Base-by-base conservation (phyloP, 208 protist species). In the Porcisia hertigi region DNA sequence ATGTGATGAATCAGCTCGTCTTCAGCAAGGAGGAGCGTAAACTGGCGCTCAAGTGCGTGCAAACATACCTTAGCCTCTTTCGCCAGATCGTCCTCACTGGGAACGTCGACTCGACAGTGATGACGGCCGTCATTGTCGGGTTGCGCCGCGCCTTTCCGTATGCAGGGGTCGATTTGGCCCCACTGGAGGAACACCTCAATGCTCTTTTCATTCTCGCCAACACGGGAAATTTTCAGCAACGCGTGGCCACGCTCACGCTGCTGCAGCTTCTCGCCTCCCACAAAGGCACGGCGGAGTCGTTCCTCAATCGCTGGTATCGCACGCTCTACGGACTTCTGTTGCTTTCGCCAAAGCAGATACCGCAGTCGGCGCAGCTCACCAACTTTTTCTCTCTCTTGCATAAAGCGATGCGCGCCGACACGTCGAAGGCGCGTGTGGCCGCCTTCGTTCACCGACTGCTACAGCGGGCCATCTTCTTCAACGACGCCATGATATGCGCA, bases 1-100 rank as follows among this genome's bases (percentile, higher is more conserved):
- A 96, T 80, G 85, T 98, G 12, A 92, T 98, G 88, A 97, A 96
- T 83, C 95, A 98, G 79, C 86, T 98, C 69, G 94, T 98, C 52
- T 97, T 93, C 83, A 96, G 81, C 84, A 95, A 96, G 77, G 91
- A 94, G 69, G 94, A 97, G 78, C 88, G 91, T 53, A 95, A 93
- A 81, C 90, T 98, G 54, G 92, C 95, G 4, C 73, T 95, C 73
- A 96, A 95, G 80, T 81, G 85, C 62, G 89, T 98, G 58, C 92
- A 95, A 77, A 93, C 92, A 14, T 98, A 98, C 80, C 86, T 98
- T 30, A 85, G 88, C 52, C 79, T 98, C 30, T 97, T 98, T 83
- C 92, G 91, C 69, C 86, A 97, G 72, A 84, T 94, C 25, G 87
- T 88, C 58, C 52, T 80, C 55, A 93, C 80, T 30, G 78, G 84